Percentiles rank a stretch among this genome's conserved stretches.
These are phyloP conservation scores for Canavalia gladiata DNA, from an alignment of 306 rosid genomes.

Conservation along the genomic window DNA sequence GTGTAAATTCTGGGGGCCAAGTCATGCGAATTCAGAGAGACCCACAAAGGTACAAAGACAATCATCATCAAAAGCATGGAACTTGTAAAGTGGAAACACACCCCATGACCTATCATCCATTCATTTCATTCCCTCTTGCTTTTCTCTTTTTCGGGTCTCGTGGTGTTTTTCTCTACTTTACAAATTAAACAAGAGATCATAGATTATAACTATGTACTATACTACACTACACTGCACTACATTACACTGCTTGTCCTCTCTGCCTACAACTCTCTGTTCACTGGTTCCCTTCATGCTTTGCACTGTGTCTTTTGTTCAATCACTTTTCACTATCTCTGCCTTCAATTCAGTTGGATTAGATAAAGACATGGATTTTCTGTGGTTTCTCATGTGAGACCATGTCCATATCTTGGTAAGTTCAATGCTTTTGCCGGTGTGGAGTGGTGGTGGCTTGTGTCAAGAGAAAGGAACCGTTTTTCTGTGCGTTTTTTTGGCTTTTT, in stretches of 20 bases:
- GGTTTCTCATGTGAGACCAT: conserved; percentile 41
- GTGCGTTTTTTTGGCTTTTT: background rate
- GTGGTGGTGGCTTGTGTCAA: background rate
- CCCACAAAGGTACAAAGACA: conserved; percentile 49
- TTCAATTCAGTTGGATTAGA: conserved; percentile 43
- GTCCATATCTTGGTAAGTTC: conserved; percentile 52
- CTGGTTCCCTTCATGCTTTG: conserved; percentile 79
- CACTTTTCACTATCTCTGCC: conserved; percentile 56
- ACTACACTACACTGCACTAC: conserved; percentile 23
- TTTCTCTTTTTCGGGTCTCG: conserved; percentile 51
- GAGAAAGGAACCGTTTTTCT: conserved; percentile 36
- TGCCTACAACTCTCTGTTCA: conserved; percentile 54
- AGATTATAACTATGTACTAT: conserved; percentile 2
- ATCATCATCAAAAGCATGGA: conserved; percentile 55
- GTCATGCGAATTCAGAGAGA: background rate
- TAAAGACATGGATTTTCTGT: conserved; percentile 53
- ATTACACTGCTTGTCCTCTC: conserved; percentile 55
- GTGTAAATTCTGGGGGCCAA: conserved; percentile 31
- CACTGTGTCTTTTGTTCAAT: conserved; percentile 63
- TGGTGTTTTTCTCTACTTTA: conserved; percentile 53
- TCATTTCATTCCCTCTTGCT: conserved; percentile 34
- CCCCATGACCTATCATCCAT: conserved; percentile 56
- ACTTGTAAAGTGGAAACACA: conserved; percentile 60
- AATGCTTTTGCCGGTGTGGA: conserved; percentile 32
- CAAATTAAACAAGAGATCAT: conserved; percentile 45